A percentile compares a stretch with the other conserved stretches of the same genome.
Evolutionary conservation across 2,329 filamentous ascomycete species (phyloP).

Genomic region (Taxawa tesnikishii): DNA sequence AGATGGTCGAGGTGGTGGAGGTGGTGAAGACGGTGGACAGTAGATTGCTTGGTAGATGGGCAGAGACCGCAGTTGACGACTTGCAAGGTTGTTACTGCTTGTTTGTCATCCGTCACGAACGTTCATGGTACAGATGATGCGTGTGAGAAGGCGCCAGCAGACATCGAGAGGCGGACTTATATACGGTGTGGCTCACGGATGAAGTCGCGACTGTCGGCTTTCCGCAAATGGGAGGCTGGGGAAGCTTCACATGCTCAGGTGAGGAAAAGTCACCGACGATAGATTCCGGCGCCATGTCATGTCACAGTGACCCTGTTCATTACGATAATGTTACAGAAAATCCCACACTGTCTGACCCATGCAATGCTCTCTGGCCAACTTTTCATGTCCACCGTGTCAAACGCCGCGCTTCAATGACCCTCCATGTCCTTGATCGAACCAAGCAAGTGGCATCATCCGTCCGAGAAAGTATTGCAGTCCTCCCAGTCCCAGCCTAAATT

Average conservation of each 20-base stretch:
- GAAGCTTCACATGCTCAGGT: background rate
- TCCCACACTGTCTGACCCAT: background rate
- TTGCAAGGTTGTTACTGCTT: no score
- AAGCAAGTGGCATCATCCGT: no score
- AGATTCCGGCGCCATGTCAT: background rate
- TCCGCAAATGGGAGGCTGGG: no score
- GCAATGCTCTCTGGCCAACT: background rate
- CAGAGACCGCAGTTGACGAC: background rate
- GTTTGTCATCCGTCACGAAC: no score
- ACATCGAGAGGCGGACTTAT: no score
- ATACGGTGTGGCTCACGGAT: no score
- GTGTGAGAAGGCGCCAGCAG: no score
- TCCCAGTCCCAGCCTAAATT: background rate
- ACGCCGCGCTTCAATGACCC: background rate
- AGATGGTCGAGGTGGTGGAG: conserved; percentile 7
- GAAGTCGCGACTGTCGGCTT: no score
- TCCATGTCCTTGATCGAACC: no score
- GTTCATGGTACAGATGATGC: no score
- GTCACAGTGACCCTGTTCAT: background rate
- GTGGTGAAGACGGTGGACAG: background rate
- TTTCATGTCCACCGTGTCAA: background rate
- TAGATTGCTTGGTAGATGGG: background rate
- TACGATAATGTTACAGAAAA: background rate
- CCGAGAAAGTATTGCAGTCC: background rate
- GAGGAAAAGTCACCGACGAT: background rate